A percentile compares a stretch with the other conserved stretches of the same genome.
phyloP scores from a whole-genome alignment of 1,139 yeast species.

The Geotrichum candidum region DNA sequence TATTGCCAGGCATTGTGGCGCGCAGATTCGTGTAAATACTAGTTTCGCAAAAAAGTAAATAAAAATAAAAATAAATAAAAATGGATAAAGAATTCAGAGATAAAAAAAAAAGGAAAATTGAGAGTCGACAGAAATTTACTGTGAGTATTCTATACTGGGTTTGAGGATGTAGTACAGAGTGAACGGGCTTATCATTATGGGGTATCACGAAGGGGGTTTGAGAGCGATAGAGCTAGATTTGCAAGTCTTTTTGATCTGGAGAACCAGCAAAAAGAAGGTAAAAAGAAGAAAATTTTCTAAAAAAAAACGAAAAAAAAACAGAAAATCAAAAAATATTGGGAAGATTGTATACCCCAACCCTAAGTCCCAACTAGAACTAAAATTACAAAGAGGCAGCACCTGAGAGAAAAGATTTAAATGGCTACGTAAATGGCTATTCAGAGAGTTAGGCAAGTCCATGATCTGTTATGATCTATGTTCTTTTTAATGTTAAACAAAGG shows the following conservation, averaged over 20 bases:
- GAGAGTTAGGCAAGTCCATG: too few relatives aligned
- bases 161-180: not conserved
- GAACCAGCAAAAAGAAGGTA: not conserved
- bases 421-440: not conserved
- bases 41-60: not conserved
- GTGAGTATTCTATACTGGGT: conserved; percentile 3
- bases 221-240: not conserved
- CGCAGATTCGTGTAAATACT: conserved; percentile 37
- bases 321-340: not conserved
- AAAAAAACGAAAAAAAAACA: not conserved
- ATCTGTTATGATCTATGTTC: too few relatives aligned
- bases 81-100: conserved; percentile 27
- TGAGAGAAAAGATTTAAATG: not conserved
- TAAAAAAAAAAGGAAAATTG: conserved; percentile 40
- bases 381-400: not conserved
- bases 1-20: conserved; percentile 1
- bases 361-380: not conserved
- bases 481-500: too few relatives aligned
- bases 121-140: conserved; percentile 40
- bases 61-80: conserved; percentile 34
- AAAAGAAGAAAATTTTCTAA: not conserved
- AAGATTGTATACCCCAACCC: not conserved
- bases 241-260: conserved; percentile 5
- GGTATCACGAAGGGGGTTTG: not conserved
- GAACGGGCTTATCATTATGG: conserved; percentile 2